Conservation (phyloP, 805 yeast genomes). For the Candida gorgasii region DNA sequence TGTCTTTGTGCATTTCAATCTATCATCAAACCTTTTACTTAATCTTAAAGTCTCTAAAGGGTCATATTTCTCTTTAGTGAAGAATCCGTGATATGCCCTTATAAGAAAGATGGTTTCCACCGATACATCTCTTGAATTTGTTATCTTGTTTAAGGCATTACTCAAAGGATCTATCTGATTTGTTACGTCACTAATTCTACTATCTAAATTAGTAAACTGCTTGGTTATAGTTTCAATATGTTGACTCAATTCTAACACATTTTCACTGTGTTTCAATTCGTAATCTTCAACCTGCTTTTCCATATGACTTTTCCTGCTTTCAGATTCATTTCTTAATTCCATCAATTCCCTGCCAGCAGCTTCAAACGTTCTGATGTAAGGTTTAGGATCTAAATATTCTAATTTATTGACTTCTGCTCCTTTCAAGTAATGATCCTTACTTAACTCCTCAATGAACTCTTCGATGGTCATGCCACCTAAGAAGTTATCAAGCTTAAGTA, state of each 20-base stretch:
- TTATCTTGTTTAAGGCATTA: slow-evolving; percentile 62
- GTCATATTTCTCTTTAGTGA: slow-evolving; percentile 51
- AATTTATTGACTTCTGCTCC: slow-evolving; percentile 52
- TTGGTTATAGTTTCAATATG: slow-evolving; percentile 47
- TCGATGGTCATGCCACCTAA: slow-evolving; percentile 69
- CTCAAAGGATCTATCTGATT: slow-evolving; percentile 69
- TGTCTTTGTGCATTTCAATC: slow-evolving; percentile 65
- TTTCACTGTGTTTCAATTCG: slow-evolving; percentile 68
- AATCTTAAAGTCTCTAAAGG: slow-evolving; percentile 61
- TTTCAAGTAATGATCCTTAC: slow-evolving; percentile 61
- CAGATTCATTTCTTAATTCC: slow-evolving; percentile 58
- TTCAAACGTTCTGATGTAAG: slow-evolving; percentile 91
- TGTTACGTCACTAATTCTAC: slow-evolving; percentile 55
- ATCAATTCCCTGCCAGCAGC: slow-evolving; percentile 74
- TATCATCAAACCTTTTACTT: slow-evolving; percentile 49
- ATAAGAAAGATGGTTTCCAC: slow-evolving; percentile 70
- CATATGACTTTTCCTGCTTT: slow-evolving; percentile 48
- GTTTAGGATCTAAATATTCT: slow-evolving; percentile 81
- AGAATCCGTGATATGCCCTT: slow-evolving; percentile 75
- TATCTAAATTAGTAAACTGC: slow-evolving; percentile 53
- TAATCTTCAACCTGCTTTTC: slow-evolving; percentile 58
- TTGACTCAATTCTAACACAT: slow-evolving; percentile 56
- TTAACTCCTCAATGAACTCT: slow-evolving; percentile 77
- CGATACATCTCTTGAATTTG: slow-evolving; percentile 73
- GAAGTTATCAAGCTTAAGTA: slow-evolving; percentile 62